Conservation (phyloP, 1,139 yeast genomes). For the Debaryomycetaceae sp. region DNA sequence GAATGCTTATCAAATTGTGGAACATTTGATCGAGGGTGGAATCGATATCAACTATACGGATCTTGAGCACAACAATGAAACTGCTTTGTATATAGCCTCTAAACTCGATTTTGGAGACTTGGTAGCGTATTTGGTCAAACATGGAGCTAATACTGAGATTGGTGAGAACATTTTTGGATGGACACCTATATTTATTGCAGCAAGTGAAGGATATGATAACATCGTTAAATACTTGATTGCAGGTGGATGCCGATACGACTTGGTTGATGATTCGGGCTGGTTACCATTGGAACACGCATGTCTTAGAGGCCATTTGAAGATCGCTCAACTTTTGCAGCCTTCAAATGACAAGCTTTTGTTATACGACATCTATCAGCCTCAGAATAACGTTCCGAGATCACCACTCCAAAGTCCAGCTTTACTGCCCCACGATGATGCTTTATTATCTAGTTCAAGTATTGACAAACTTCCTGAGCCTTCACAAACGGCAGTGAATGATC, state of each 20-base stretch:
- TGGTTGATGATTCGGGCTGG: constrained; percentile 89
- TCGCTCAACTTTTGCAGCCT: constrained; percentile 62
- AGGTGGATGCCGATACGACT: constrained; percentile 51
- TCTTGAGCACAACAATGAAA: constrained; percentile 60
- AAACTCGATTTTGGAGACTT: constrained; percentile 57
- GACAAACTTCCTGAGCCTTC: constrained; percentile 42
- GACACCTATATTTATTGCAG: constrained; percentile 92
- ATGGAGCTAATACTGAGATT: constrained; percentile 67
- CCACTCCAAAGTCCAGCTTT: constrained; percentile 13
- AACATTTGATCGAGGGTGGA: constrained; percentile 53
- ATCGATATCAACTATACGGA: constrained; percentile 66
- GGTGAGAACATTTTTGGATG: constrained; percentile 83
- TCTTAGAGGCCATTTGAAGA: constrained; percentile 77
- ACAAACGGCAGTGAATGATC: constrained; percentile 32
- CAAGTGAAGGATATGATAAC: constrained; percentile 73
- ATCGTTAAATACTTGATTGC: constrained; percentile 55
- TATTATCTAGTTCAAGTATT: constrained; percentile 24
- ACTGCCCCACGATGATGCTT: constrained; percentile 11
- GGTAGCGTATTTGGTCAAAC: constrained; percentile 52
- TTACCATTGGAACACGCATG: constrained; percentile 96
- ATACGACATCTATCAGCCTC: constrained; percentile 39
- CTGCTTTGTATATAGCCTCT: constrained; percentile 77
- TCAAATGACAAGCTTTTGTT: constrained; percentile 28
- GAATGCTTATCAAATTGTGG: constrained; percentile 56
- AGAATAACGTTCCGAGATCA: constrained; percentile 34